These are phyloP conservation scores for Mycena metata DNA, from an alignment of 768 basidiomycete genomes.

Conservation along the genomic window DNA sequence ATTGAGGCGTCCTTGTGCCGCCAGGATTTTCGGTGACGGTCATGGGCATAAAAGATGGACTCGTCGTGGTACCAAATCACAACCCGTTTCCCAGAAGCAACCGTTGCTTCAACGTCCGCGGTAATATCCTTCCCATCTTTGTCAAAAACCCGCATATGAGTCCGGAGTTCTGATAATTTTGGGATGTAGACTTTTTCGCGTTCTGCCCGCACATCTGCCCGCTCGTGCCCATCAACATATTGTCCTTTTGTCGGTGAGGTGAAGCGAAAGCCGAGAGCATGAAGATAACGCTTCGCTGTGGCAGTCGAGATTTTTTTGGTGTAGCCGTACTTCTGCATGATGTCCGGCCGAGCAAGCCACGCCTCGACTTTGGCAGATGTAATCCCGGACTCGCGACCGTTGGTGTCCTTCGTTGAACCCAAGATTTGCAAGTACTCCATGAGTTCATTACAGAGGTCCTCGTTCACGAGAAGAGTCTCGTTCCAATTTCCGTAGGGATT, in stretches of 20 bases:
- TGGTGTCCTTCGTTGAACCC: slow-evolving; percentile 13
- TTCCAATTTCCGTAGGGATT: slow-evolving; percentile 14
- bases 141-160: not conserved
- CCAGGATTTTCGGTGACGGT: slow-evolving; percentile 36
- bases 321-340: not conserved
- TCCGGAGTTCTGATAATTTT: not conserved
- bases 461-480: not conserved
- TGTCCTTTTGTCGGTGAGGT: not conserved
- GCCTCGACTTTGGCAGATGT: not conserved
- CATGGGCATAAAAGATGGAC: slow-evolving; percentile 47
- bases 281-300: not conserved
- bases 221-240: not conserved
- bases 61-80: slow-evolving; percentile 41
- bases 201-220: not conserved
- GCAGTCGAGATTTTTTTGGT: not conserved
- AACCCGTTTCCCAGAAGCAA: slow-evolving; percentile 11
- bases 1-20: slow-evolving; percentile 26
- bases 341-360: not conserved
- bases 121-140: not conserved
- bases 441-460: not conserved
- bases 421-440: slow-evolving; percentile 8
- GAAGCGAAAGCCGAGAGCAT: not conserved
- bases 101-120: not conserved
- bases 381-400: not conserved
- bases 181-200: slow-evolving; percentile 39